phyloP scores from a whole-genome alignment of 108 stramenopile species.

The Conticribra guillardii region DNA sequence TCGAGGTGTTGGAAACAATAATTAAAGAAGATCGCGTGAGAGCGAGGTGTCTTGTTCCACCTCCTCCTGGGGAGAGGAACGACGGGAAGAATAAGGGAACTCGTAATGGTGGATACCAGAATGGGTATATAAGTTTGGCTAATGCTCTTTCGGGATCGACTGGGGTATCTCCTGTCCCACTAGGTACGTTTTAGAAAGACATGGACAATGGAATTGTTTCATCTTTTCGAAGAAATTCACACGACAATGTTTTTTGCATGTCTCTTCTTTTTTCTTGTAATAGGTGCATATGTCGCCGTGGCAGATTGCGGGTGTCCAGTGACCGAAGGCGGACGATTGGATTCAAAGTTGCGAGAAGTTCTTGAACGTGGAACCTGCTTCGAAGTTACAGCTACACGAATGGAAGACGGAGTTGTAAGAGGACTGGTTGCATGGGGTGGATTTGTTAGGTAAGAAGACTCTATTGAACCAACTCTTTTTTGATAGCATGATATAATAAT shows the following conservation, averaged over 20 bases:
- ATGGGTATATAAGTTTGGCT: conserved; percentile 38
- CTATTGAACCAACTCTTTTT: too few species aligned
- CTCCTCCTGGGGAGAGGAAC: background rate
- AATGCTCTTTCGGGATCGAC: conserved; percentile 36
- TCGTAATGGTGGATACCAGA: conserved; percentile 10
- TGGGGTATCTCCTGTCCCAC: conserved; percentile 37
- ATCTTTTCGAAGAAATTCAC: background rate
- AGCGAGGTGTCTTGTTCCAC: conserved; percentile 34
- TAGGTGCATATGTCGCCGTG: conserved; percentile 37
- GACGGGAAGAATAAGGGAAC: background rate
- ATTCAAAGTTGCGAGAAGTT: conserved; percentile 27
- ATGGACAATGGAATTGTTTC: too few species aligned
- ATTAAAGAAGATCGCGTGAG: conserved; percentile 43
- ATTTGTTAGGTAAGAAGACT: too few species aligned
- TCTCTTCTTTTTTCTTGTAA: too few species aligned
- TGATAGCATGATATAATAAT: too few species aligned
- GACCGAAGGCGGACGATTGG: conserved; percentile 38
- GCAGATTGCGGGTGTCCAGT: conserved; percentile 38
- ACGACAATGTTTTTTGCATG: too few species aligned
- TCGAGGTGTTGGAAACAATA: conserved; percentile 47
- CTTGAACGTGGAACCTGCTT: conserved; percentile 3
- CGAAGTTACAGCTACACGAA: conserved; percentile 12
- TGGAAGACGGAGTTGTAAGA: conserved; percentile 13
- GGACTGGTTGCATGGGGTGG: conserved; percentile 9
- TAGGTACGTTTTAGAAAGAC: too few species aligned